These are phyloP conservation scores for Quercus engelmannii DNA, from an alignment of 306 rosid species.

Conservation along the genomic window DNA sequence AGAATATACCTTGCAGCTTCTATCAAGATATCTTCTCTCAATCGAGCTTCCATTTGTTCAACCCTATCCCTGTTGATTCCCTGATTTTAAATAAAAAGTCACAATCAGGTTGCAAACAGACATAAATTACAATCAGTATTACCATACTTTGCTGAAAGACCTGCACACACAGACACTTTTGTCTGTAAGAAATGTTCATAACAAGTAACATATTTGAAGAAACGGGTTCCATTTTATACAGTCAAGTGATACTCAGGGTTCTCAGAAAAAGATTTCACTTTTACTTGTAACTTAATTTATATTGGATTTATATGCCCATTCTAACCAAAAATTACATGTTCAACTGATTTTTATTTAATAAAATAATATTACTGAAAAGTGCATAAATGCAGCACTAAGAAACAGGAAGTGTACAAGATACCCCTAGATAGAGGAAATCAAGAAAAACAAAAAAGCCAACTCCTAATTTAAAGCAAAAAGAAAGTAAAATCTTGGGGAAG, in stretches of 20 bases:
- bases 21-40: constrained; percentile 69
- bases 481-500: background rate
- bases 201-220: background rate
- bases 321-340: background rate
- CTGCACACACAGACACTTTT: background rate
- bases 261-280: background rate
- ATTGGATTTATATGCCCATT: background rate
- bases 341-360: background rate
- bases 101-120: constrained; percentile 6
- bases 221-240: background rate
- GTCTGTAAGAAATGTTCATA: too few relatives aligned
- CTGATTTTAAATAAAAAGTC: constrained; percentile 35
- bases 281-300: background rate
- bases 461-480: background rate
- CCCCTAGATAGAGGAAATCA: background rate
- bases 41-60: constrained; percentile 89
- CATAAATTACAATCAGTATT: background rate
- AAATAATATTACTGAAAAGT: background rate
- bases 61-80: constrained; percentile 82
- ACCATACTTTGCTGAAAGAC: background rate
- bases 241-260: background rate
- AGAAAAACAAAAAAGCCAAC: background rate
- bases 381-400: background rate
- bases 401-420: background rate
- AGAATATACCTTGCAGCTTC: constrained; percentile 78